Evolutionary conservation across 1,139 yeast genomes (phyloP), one percentile per base, ranked within the genome.

Genomic region (Yamadazyma dendronema): DNA sequence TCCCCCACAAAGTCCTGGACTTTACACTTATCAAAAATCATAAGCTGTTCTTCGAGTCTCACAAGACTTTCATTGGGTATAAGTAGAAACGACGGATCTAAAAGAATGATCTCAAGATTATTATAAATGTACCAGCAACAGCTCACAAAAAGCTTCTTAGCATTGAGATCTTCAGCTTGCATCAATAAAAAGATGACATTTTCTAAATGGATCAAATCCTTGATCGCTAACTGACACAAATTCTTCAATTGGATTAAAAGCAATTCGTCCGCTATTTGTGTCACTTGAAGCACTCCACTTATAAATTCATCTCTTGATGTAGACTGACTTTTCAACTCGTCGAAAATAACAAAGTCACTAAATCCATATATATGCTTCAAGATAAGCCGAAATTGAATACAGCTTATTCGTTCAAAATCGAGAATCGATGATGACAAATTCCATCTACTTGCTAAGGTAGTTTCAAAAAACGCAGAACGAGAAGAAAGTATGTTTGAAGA

Each of bases 71-170:
- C 64, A 6, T 47, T 41, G 2, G 67, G 60, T 13, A 69, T 47
- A 6, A 58, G 64, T 15, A 48, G 43, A 37, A 68, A 55, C 2
- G 54, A 33, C 2, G 58, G 50, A 47, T 84, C 86, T 41, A 79
- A 74, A 32, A 88, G 61, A 17, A 86, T 55, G 4, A 78, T 56
- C 28, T 82, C 89, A 43, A 86, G 59, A 52, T 88, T 87, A 46
- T 77, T 73, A 47, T 75, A 79, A 12, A 87, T 68, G 46, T 75
- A 85, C 80, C 87, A 81, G 28, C 83, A 63, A 51, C 95, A 79
- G 37, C 76, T 73, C 36, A 71, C 65, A 42, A 79, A 69, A 23
- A 89, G 56, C 47, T 81, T 78, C 7, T 61, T 54, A 2, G 88
- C 85, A 11, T 71, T 60, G 38, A 74, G 63, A 26, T 61, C 50